phyloP scores from a whole-genome alignment of 163 green algal genomes.

The Scenedesmus sp. region DNA sequence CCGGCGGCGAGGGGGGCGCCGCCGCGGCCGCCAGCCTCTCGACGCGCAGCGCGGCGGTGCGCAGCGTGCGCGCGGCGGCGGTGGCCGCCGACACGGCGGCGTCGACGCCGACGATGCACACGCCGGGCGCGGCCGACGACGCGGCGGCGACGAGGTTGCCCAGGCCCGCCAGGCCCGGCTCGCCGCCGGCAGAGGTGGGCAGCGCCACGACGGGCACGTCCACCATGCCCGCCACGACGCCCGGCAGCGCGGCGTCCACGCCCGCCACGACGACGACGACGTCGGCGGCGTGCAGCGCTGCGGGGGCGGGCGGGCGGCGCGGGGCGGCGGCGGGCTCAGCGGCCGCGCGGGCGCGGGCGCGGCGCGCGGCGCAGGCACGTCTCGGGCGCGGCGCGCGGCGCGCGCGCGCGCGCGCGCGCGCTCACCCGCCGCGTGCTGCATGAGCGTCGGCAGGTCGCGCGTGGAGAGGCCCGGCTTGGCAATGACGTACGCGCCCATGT shows the following conservation, averaged over 20 bases:
- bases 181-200: not conserved
- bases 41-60: conserved; percentile 23
- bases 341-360: too few species aligned
- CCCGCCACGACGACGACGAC: conserved; percentile 40
- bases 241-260: conserved; percentile 31
- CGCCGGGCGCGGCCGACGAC: conserved; percentile 1
- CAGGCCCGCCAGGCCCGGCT: conserved; percentile 1
- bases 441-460: conserved; percentile 6
- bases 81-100: conserved; percentile 1
- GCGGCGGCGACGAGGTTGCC: conserved; percentile 18
- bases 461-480: conserved; percentile 28
- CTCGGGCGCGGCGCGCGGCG: too few species aligned
- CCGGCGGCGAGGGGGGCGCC: not conserved
- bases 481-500: conserved; percentile 68
- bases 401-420: not conserved
- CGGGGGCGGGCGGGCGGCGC: not conserved
- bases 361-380: too few species aligned
- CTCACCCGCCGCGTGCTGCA: conserved; percentile 27
- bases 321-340: not conserved
- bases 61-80: conserved; percentile 31
- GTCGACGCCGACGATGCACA: conserved; percentile 22
- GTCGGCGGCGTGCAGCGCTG: conserved; percentile 36
- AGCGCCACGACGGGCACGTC: conserved; percentile 43
- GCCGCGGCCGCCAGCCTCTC: conserved; percentile 16
- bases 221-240: conserved; percentile 13